Base-by-base conservation (phyloP, 1,284 basidiomycete genomes). In the Thecaphora frezii region DNA sequence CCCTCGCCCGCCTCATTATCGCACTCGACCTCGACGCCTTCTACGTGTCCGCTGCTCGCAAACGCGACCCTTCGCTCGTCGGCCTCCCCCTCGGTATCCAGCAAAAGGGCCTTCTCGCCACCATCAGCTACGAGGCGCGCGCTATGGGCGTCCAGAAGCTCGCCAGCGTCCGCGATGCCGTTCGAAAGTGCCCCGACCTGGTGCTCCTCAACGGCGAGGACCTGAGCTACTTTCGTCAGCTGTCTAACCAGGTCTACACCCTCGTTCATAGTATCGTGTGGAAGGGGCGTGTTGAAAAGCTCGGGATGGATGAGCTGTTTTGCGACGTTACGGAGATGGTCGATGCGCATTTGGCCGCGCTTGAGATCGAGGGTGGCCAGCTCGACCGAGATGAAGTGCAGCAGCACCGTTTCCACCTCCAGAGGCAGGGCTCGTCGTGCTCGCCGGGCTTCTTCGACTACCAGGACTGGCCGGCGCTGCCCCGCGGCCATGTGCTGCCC, bases 291-390 rank as follows among this genome's bases (percentile, higher is more conserved):
- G 77, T 80, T 18, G 80, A 81, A 59, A 80, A 80, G 56, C 65
- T 81, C 2, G 80, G 80, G 1, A 73, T 81, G 79, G 80, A 81
- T 58, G 80, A 81, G 63, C 66, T 81, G 3, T 81, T 79, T 44
- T 64, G 74, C 47, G 80, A 81, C 56, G 74, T 71, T 2, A 79
- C 80, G 0, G 62, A 74, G 22, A 73, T 80, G 59, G 55, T 81
- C 16, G 59, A 71, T 28, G 57, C 54, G 8, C 79, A 81, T 47
- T 54, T 78, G 19, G 24, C n/a, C 4, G 25, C 48, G 1, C 10
- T 49, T 10, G 7, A 33, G 13, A 5, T 3, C 45, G 30, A 46
- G 5, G 23, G 43, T 14, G 8, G 23, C 18, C 5, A 28, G 5
- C 28, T 28, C 7, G 5, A 13, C 16, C 33, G 33, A 36, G 12